Percentiles rank a stretch among this genome's conserved stretches.
Conservation (phyloP, 306 rosid species). For the Adenanthera pavonina region DNA sequence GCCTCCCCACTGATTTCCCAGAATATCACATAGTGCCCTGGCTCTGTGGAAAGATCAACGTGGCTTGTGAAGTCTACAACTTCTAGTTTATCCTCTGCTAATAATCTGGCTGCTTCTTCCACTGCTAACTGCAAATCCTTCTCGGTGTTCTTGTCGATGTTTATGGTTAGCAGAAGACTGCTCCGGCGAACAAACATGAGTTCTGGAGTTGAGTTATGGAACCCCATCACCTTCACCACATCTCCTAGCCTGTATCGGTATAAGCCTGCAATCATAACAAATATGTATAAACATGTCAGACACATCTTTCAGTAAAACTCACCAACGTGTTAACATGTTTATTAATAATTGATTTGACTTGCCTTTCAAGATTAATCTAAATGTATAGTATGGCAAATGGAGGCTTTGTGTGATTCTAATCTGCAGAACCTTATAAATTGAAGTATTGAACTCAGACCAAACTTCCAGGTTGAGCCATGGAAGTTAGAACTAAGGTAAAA, state of each 20-base stretch:
- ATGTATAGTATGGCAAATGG: too few relatives aligned
- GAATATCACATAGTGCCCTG: slow-evolving; percentile 88
- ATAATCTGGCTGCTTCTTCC: slow-evolving; percentile 61
- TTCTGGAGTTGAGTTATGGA: slow-evolving; percentile 85
- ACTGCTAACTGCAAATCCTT: slow-evolving; percentile 81
- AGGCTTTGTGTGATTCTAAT: too few relatives aligned
- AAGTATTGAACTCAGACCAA: too few relatives aligned
- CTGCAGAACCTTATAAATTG: too few relatives aligned
- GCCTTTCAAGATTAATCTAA: too few relatives aligned
- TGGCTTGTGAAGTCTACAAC: slow-evolving; percentile 83
- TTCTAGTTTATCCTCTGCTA: slow-evolving; percentile 67
- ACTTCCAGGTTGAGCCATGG: too few relatives aligned
- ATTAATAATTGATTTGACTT: too few relatives aligned
- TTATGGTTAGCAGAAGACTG: slow-evolving; percentile 67
- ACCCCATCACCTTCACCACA: slow-evolving; percentile 78
- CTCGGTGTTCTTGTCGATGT: slow-evolving; percentile 97
- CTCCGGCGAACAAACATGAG: slow-evolving; percentile 74
- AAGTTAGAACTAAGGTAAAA: too few relatives aligned
- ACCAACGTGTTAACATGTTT: too few relatives aligned
- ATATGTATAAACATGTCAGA: too few relatives aligned
- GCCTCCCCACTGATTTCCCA: slow-evolving; percentile 87
- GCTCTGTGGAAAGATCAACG: slow-evolving; percentile 66
- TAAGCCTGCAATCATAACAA: slow-evolving; percentile 55
- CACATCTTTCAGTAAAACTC: too few relatives aligned
- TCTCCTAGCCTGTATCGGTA: slow-evolving; percentile 90